A percentile compares a stretch with the other conserved stretches of the same genome.
These are phyloP conservation scores for Chlorociboria aeruginascens DNA, from an alignment of 495 filamentous ascomycete genomes.

Conservation along the genomic window DNA sequence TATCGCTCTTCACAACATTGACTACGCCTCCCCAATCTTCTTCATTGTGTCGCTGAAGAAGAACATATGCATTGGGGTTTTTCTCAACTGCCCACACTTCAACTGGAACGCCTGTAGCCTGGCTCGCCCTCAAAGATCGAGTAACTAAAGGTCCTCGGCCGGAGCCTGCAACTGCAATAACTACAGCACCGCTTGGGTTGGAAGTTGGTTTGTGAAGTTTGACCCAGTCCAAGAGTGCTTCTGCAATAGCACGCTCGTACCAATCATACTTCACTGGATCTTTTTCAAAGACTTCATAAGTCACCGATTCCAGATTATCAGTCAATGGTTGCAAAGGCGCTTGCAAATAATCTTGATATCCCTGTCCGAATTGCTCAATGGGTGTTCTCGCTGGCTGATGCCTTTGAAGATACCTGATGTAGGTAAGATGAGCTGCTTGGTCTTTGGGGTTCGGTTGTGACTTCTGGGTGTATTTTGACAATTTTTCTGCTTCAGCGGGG, in stretches of 20 bases:
- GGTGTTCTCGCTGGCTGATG: slow-evolving; percentile 51
- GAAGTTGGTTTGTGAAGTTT: slow-evolving; percentile 59
- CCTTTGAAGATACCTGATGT: slow-evolving; percentile 73
- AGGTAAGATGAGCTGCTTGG: slow-evolving; percentile 51
- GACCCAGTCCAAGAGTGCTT: slow-evolving; percentile 73
- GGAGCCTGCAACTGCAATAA: slow-evolving; percentile 86
- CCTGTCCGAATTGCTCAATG: slow-evolving; percentile 59
- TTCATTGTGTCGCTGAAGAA: slow-evolving; percentile 77
- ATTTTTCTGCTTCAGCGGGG: slow-evolving; percentile 41
- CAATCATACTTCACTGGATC: slow-evolving; percentile 96
- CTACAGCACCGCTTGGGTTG: slow-evolving; percentile 53
- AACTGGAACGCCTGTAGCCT: slow-evolving; percentile 61
- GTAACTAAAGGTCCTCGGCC: slow-evolving; percentile 87
- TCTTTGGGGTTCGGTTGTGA: slow-evolving; percentile 22
- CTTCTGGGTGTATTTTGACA: slow-evolving; percentile 20
- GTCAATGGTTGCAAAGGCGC: slow-evolving; percentile 88
- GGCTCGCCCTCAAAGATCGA: slow-evolving; percentile 67
- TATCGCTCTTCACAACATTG: slow-evolving; percentile 86
- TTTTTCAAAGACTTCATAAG: slow-evolving; percentile 97
- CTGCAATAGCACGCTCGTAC: slow-evolving; percentile 75
- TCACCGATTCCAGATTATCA: slow-evolving; percentile 92
- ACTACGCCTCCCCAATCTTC: slow-evolving; percentile 62
- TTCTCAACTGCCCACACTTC: slow-evolving; percentile 92
- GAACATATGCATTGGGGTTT: slow-evolving; percentile 93
- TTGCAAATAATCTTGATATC: slow-evolving; percentile 91